Base-by-base conservation (phyloP, 2,329 filamentous ascomycete species). In the Clonostachys rhizophaga region DNA sequence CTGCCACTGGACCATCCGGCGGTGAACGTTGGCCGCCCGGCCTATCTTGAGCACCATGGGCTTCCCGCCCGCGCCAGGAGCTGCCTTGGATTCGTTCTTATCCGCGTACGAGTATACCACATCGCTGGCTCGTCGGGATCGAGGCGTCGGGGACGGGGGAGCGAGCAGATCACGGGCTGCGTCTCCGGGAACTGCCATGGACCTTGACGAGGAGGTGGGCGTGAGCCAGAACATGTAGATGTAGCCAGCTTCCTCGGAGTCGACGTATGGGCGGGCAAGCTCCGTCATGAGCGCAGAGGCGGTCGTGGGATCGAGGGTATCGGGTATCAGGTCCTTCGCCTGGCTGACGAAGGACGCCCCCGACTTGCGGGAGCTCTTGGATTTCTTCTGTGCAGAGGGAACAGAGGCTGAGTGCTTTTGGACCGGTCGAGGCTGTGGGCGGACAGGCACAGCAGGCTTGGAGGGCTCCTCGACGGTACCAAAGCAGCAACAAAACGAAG, bases 201-300 rank as follows among this genome's bases (percentile, higher is more conserved):
- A 30, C 10, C 36, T n/a, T 11, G 42, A 43, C 11, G 42, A 20
- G 5, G 40, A 42, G 40, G 40, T 24, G 34, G 90, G 84, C 0
- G 90, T 96, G 18, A 96, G 77, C 91, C 92, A 96, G 75, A 97
- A 99, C 66, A 99, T 95, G 76, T 99, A 99, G 55, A 99, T 97
- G 69, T 94, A 99, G 36, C 94, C 94, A 12, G 86, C 74, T 55
- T 95, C 89, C 18, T 81, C 72, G 0, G 89, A 91, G 42, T 91
- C 79, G 2, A 63, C 58, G 35, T 60, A 62, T 75, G 90, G 72
- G 79, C 94, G 62, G 67, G 75, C 81, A 10, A 97, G 75, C 64
- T 97, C 91, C 3, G 85, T 74, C 50, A 92, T 77, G 5, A 97
- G 75, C 6, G 75, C 69, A 0, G 89, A 86, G 0, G 87, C 76